Percentiles rank a stretch among this genome's conserved stretches.
Evolutionary conservation across 495 filamentous ascomycete species (phyloP).

Genomic region (Aspergillus olivimuriae): DNA sequence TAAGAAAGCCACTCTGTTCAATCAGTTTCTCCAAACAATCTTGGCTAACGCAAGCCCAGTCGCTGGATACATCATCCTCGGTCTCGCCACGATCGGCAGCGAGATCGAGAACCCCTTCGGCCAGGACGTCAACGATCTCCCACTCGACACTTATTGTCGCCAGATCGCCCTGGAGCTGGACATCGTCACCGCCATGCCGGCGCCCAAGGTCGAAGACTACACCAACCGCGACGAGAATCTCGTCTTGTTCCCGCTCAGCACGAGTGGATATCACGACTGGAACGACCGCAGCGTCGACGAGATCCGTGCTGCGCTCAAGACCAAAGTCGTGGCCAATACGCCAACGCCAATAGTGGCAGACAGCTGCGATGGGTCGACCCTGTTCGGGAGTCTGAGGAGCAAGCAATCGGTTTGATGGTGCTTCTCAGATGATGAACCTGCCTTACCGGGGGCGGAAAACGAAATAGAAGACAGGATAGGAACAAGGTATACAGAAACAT

Average conservation of each 20-base stretch:
- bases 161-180: conserved; percentile 68
- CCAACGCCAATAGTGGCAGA: conserved; percentile 4
- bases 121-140: conserved; percentile 79
- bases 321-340: conserved; percentile 36
- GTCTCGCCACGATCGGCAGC: conserved; percentile 76
- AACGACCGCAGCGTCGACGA: conserved; percentile 50
- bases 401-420: conserved; percentile 23
- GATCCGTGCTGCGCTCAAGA: conserved; percentile 47
- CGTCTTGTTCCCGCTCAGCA: conserved; percentile 63
- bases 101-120: conserved; percentile 92
- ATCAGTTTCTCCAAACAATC: background rate
- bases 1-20: conserved; percentile 19
- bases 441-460: too few species aligned
- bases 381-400: conserved; percentile 14
- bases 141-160: conserved; percentile 69
- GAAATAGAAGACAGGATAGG: too few species aligned
- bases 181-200: conserved; percentile 54
- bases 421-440: background rate
- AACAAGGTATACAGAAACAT: too few species aligned
- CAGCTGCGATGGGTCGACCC: conserved; percentile 22
- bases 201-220: conserved; percentile 53
- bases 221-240: conserved; percentile 52
- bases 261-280: conserved; percentile 54
- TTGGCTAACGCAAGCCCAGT: conserved; percentile 23
- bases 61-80: conserved; percentile 87